Evolutionary conservation across 495 filamentous ascomycete species (phyloP).

Genomic region (Melanomma pulvis-pyrius): DNA sequence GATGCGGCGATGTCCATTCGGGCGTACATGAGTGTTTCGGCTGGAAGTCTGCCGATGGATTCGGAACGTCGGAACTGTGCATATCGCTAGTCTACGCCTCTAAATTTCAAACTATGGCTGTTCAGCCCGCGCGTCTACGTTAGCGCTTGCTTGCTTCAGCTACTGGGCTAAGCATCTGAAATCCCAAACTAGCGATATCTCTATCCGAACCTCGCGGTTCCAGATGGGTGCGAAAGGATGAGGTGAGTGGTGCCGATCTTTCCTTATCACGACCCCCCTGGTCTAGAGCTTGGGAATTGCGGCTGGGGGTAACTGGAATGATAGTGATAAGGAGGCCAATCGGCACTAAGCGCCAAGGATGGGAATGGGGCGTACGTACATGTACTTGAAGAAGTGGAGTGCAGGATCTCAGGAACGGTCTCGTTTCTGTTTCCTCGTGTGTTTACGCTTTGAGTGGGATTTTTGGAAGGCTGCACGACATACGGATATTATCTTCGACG

Average conservation of each 20-base stretch:
- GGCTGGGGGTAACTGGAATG: background rate
- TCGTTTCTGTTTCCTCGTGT: too few species aligned
- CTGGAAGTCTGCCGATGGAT: background rate
- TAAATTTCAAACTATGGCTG: background rate
- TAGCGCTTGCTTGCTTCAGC: background rate
- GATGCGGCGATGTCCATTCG: background rate
- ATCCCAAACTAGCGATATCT: background rate
- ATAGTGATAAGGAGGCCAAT: background rate
- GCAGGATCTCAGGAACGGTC: background rate
- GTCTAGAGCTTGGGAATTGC: background rate
- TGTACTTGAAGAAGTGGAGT: background rate
- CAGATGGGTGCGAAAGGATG: too few species aligned
- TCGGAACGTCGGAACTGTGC: conserved; percentile 9
- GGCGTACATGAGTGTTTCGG: background rate
- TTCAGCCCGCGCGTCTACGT: background rate
- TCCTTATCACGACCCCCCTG: too few species aligned
- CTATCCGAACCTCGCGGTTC: too few species aligned
- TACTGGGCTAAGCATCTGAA: background rate
- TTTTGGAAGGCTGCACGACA: background rate
- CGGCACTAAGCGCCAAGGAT: background rate
- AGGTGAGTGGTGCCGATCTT: too few species aligned
- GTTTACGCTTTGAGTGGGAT: too few species aligned
- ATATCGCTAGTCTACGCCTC: background rate
- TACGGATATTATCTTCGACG: too few species aligned
- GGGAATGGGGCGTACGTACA: background rate